Base-by-base conservation (phyloP, 805 yeast species). In the Suhomyces faveliae region DNA sequence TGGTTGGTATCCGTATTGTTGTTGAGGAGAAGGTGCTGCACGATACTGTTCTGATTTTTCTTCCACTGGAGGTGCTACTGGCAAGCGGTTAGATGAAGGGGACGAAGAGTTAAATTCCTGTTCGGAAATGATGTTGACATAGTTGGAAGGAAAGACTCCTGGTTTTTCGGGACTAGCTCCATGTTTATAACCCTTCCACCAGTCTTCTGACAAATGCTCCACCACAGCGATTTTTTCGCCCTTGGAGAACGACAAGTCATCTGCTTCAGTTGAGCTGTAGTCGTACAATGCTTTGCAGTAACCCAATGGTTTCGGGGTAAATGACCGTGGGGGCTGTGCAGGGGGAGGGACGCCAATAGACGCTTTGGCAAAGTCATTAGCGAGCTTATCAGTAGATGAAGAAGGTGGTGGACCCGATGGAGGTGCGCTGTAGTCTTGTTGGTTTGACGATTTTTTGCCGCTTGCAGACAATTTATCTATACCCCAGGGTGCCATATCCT, bases 101-200 rank as follows among this genome's bases (percentile, higher is more conserved):
- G 37, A 13, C 9, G 37, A 33, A 17, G 37, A 20, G 23, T 55
- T 51, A 48, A 61, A 67, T 42, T 72, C 76, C 19, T 63, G 54
- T 47, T 62, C 66, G 10, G 71, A 55, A 3, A 76, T 60, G 35
- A 75, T 52, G 20, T 54, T 77, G 43, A 90, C 96, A 61, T 94
- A 92, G 63, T 89, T 89, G 1, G 92, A 72, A 7, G 99, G 99
- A 71, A 94, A 91, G 61, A 91, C 84, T 38, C 98, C 99, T 6
- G 78, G 77, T 25, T 66, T 64, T 4, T 80, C 79, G 1, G 65
- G 53, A 6, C 44, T 44, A 39, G 75, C 63, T 13, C 71, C 69
- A 39, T 58, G 51, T 50, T 60, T 64, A 52, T 66, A 68, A 41
- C 99, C 99, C 61, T 80, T 85, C 87, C 94, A 90, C 99, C 99